Evolutionary conservation across 371 early-diverging fungal genomes (phyloP).

Genomic region (Actinomortierella wolfii): DNA sequence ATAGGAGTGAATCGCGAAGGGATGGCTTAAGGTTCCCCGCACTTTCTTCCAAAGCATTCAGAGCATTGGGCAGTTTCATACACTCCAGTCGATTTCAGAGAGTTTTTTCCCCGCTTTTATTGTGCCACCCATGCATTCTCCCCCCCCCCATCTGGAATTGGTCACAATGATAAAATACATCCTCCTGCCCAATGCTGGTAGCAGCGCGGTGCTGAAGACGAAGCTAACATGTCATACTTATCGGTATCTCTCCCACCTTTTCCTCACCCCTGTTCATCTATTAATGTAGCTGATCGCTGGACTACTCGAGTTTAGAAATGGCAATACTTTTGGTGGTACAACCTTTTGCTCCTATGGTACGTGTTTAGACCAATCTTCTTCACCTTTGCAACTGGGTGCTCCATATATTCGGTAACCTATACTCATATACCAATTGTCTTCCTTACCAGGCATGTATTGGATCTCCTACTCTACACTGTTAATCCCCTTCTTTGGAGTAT

Average conservation of each 20-base stretch:
- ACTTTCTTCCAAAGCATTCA: too few species aligned
- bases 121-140: too few species aligned
- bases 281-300: constrained; percentile 43
- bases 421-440: too few species aligned
- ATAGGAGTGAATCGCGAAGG: too few species aligned
- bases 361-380: neutral
- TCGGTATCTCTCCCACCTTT: neutral
- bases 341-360: constrained; percentile 51
- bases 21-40: too few species aligned
- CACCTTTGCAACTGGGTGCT: too few species aligned
- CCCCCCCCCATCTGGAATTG: too few species aligned
- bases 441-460: constrained; percentile 44
- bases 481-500: constrained; percentile 39
- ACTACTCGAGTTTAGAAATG: constrained; percentile 45
- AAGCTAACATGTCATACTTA: neutral
- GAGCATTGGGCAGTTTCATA: too few species aligned
- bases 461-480: constrained; percentile 43
- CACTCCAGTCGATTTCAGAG: too few species aligned
- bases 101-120: neutral
- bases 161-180: too few species aligned
- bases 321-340: constrained; percentile 49
- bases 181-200: neutral
- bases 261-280: too few species aligned
- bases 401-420: too few species aligned
- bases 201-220: neutral